phyloP scores from a whole-genome alignment of 306 rosid species.

The Dalbergia cochinchinensis region DNA sequence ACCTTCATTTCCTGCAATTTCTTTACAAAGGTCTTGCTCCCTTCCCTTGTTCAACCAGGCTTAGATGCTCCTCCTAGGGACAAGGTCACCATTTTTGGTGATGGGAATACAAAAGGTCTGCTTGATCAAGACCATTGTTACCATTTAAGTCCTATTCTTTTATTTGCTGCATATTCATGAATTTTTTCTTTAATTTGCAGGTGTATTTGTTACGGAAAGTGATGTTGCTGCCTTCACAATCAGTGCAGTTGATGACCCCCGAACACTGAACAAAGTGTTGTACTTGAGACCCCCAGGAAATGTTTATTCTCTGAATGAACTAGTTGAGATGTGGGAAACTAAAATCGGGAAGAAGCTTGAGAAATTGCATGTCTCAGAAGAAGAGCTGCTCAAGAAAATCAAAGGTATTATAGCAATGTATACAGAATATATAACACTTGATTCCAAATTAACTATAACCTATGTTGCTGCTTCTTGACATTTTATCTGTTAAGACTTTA shows the following conservation, averaged over 20 bases:
- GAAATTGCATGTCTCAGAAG: constrained; percentile 64
- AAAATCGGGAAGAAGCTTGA: constrained; percentile 77
- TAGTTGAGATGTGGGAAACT: constrained; percentile 78
- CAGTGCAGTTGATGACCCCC: constrained; percentile 75
- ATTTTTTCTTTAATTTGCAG: constrained; percentile 52
- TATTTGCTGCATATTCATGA: constrained; percentile 19
- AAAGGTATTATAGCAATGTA: constrained; percentile 56
- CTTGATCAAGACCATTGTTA: constrained; percentile 32
- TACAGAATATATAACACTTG: neutral
- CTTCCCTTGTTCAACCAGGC: constrained; percentile 81
- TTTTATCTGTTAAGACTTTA: neutral
- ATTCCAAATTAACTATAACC: neutral
- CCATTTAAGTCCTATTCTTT: neutral
- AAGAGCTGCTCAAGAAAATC: constrained; percentile 65
- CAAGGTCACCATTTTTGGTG: constrained; percentile 72
- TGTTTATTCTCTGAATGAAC: constrained; percentile 67
- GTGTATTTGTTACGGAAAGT: constrained; percentile 66
- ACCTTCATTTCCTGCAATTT: constrained; percentile 76
- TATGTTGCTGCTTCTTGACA: constrained; percentile 28
- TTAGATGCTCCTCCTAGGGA: constrained; percentile 73
- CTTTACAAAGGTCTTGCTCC: constrained; percentile 67
- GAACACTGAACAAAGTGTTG: constrained; percentile 68
- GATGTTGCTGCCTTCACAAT: constrained; percentile 89
- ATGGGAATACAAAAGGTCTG: constrained; percentile 76
- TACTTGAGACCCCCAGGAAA: constrained; percentile 83